Evolutionary conservation across 768 basidiomycete species (phyloP).

Genomic region (Leccinum disarticulatum): DNA sequence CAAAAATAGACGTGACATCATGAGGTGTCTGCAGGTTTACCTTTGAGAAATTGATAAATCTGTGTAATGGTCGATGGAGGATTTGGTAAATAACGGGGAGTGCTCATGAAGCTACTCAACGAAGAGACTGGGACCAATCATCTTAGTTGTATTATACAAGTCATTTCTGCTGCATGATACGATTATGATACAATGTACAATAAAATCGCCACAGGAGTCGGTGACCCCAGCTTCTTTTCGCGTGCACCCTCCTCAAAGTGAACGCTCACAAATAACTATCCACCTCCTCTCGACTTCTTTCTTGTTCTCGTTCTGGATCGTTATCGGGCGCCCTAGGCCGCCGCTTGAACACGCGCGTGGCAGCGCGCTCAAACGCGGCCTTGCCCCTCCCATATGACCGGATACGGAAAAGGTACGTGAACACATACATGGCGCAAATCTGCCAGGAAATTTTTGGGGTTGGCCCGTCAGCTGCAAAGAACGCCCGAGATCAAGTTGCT

Average conservation of each 20-base stretch:
- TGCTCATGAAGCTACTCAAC: no score
- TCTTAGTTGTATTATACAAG: no score
- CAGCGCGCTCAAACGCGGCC: not conserved
- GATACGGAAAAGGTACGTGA: constrained; percentile 61
- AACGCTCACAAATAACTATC: not conserved
- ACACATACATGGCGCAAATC: constrained; percentile 45
- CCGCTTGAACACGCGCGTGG: not conserved
- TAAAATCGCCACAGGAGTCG: not conserved
- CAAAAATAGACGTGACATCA: no score
- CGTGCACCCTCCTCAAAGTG: not conserved
- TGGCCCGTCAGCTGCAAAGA: not conserved
- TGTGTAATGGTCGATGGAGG: no score
- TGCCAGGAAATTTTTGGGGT: constrained; percentile 17
- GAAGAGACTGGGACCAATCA: no score
- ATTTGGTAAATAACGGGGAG: no score
- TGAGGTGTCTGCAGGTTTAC: no score
- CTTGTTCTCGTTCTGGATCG: not conserved
- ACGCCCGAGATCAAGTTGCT: constrained; percentile 18
- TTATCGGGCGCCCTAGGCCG: not conserved
- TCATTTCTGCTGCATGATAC: no score
- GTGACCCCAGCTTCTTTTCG: not conserved
- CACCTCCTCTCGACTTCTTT: not conserved
- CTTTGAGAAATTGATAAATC: no score
- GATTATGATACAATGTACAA: not conserved
- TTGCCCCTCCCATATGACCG: constrained; percentile 24